Evolutionary conservation across 306 rosid species (phyloP).

Genomic region (Fragaria ananassa): DNA sequence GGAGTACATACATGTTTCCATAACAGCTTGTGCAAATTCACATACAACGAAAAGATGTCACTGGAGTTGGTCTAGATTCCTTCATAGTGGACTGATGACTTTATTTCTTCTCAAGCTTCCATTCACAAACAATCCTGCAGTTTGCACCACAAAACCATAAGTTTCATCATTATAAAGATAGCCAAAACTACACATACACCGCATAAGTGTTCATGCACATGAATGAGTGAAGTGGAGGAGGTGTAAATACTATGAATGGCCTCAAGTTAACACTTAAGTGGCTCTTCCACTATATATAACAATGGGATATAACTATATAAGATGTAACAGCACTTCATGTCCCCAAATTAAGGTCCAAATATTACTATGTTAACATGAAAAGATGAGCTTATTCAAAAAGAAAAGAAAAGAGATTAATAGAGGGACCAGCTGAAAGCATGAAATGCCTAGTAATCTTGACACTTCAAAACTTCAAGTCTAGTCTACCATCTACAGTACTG

Average conservation of each 20-base stretch:
- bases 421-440: not conserved
- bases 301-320: not conserved
- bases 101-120: slow-evolving; percentile 31
- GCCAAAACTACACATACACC: not conserved
- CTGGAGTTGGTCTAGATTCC: slow-evolving; percentile 13
- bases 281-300: not conserved
- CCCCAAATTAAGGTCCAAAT: not conserved
- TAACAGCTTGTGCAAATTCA: slow-evolving; percentile 7
- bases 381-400: too few relatives aligned
- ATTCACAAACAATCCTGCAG: slow-evolving; percentile 30
- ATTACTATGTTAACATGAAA: not conserved
- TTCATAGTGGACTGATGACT: slow-evolving; percentile 1
- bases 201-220: not conserved
- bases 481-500: too few relatives aligned
- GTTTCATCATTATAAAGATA: not conserved
- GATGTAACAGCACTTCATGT: not conserved
- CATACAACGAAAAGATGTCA: not conserved
- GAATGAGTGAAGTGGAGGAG: not conserved
- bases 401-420: not conserved
- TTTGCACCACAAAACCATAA: not conserved
- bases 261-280: not conserved
- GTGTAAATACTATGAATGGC: not conserved
- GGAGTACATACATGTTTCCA: not conserved
- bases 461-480: too few relatives aligned
- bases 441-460: not conserved